phyloP scores from a whole-genome alignment of 2,329 filamentous ascomycete species.

The Pyricularia grisea region DNA sequence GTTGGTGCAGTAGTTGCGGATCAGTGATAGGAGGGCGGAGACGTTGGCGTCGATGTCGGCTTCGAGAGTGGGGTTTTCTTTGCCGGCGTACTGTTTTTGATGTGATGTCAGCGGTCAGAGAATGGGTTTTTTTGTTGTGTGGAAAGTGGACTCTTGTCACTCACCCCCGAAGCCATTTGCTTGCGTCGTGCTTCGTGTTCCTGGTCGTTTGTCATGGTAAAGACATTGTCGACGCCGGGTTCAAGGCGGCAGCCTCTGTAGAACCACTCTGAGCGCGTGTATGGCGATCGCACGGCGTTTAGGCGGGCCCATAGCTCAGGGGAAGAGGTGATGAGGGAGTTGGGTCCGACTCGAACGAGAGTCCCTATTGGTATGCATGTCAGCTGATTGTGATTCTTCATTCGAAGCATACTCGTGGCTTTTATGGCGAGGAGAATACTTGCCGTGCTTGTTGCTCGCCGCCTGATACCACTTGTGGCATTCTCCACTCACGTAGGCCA shows the following conservation, averaged over 20 bases:
- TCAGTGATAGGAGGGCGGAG: conserved; percentile 33
- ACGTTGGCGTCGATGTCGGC: conserved; percentile 36
- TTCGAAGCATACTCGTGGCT: background rate
- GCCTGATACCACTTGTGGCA: background rate
- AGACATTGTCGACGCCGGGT: conserved; percentile 21
- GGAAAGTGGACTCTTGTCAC: too few relatives aligned
- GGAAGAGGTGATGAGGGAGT: conserved; percentile 24
- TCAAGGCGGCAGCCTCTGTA: conserved; percentile 27
- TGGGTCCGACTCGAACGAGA: conserved; percentile 25
- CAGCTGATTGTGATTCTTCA: background rate
- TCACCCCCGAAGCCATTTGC: conserved; percentile 35
- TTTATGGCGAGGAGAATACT: background rate
- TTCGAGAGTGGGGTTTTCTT: conserved; percentile 41
- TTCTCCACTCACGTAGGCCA: background rate
- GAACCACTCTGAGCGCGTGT: conserved; percentile 13
- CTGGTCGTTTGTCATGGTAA: conserved; percentile 22
- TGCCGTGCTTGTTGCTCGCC: background rate
- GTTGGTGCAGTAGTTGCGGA: conserved; percentile 34
- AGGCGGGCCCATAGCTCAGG: conserved; percentile 22
- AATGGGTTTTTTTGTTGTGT: too few relatives aligned
- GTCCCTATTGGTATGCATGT: conserved; percentile 14
- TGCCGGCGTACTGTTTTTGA: conserved; percentile 37
- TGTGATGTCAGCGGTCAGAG: too few relatives aligned
- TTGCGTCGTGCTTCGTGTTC: conserved; percentile 30
- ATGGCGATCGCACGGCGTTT: conserved; percentile 21